A percentile compares a stretch with the other conserved stretches of the same genome.
Evolutionary conservation across 768 basidiomycete species (phyloP).

Genomic region (Russula griseocarnosa): DNA sequence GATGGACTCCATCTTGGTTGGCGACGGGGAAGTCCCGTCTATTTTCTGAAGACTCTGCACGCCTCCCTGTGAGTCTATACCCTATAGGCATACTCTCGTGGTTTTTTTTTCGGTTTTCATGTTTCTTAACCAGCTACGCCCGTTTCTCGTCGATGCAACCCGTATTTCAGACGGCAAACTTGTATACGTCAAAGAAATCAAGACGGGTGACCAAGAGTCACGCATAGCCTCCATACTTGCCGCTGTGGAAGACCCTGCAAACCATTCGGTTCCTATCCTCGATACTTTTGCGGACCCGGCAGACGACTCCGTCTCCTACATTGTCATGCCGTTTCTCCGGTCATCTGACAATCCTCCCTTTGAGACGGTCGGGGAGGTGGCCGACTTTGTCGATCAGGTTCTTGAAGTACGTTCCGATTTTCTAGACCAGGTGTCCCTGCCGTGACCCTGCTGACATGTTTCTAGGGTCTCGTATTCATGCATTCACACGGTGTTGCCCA

Average conservation of each 20-base stretch:
- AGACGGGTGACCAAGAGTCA: constrained; percentile 21
- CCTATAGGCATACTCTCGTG: neutral
- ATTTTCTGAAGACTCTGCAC: neutral
- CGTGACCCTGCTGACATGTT: neutral
- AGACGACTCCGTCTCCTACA: constrained; percentile 12
- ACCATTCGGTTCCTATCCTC: constrained; percentile 23
- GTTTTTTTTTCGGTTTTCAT: neutral
- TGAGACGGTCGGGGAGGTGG: constrained; percentile 1
- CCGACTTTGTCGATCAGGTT: constrained; percentile 20
- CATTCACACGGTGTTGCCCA: constrained; percentile 10
- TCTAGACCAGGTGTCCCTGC: too few relatives aligned
- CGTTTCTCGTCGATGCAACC: constrained; percentile 34
- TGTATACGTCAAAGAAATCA: constrained; percentile 35
- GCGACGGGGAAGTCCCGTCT: neutral
- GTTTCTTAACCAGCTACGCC: neutral
- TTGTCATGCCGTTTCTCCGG: constrained; percentile 24
- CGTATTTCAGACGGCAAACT: constrained; percentile 31
- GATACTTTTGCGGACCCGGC: constrained; percentile 11
- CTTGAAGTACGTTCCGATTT: constrained; percentile 9
- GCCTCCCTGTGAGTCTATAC: neutral
- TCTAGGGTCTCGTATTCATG: constrained; percentile 24
- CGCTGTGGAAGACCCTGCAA: neutral
- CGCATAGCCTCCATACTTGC: constrained; percentile 24
- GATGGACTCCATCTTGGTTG: constrained; percentile 28
- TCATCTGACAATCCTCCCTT: neutral